Base-by-base conservation (phyloP, 2,329 filamentous ascomycete genomes). In the Helotiales sp. region DNA sequence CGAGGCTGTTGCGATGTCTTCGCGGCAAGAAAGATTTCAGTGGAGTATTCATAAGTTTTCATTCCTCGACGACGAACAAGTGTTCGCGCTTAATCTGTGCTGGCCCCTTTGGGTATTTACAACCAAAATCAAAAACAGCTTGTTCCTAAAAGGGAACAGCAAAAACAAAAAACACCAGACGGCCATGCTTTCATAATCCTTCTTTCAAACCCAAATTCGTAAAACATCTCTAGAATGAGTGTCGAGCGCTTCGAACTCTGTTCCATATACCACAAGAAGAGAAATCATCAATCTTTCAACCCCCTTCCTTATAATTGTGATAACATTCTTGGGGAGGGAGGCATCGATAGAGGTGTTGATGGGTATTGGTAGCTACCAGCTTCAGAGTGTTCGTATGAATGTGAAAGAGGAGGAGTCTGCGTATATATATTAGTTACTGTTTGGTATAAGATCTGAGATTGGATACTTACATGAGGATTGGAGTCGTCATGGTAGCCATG, bases 401-500 rank as follows among this genome's bases (percentile, higher is more conserved):
- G 87, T 68, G 87, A 89, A 67, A 91, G 83, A 70, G 89, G 86
- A 76, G 89, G 89, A 73, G 89, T 91, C 89, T 92, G 76, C 48
- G 36, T 27, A 10, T 29, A 7, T 15, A 15, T 46, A 29, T 59
- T 56, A 59, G 57, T 8, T 30, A 13, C 13, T 24, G 34, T 50
- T 25, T 7, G 2, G 22, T 10, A 22, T n/a, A 36, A 9, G 15
- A 15, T 44, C 3, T 40, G 9, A 12, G 54, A 51, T 56, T 48
- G 52, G 57, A 54, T 76, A 86, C 85, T 88, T 87, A 92, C 89
- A 84, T 90, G 87, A 81, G 87, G 83, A 75, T 84, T 82, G 73
- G 84, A 83, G 66, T 85, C 67, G 71, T 88, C 83, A 27, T 44
- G n/a, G 77, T 90, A 91, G 25, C 82, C 77, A 66, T 83, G 79